Evolutionary conservation across 352 stramenopile species (phyloP), one percentile per base, ranked within the genome.

Genomic region (Pelagophyceae sp.): DNA sequence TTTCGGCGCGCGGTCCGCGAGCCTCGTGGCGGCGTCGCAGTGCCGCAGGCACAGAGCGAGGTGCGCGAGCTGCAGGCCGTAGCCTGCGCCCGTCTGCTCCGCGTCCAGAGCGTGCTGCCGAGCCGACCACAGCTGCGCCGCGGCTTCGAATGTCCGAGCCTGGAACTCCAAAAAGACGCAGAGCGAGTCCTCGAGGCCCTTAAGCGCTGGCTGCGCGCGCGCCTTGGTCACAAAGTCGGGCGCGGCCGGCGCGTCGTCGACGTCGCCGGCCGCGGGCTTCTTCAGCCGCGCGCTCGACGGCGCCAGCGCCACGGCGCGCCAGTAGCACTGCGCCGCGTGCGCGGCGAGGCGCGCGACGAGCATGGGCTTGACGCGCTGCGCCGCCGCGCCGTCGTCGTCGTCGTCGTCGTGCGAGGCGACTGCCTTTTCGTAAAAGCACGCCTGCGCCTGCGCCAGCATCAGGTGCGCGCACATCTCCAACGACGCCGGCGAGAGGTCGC

Each of bases 351-450:
- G 33, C 33, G 67, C 67, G 6, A 50, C 27, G 2, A 74, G 25
- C 33, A 0, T 1, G 33, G 67, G 35, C 35, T n/a, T 37, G 17
- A 74, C 6, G 15, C 2, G 0, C n/a, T 11, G 0, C 33, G 17
- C 23, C 19, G 17, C 27, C 61, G 61, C 3, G 29, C 29, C 19
- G 61, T 38, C 61, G 15, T 63, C 54, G 15, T 63, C 54, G 3
- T 27, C 61, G 6, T 27, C 61, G 23, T 65, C 6, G 58, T 27
- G 58, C 3, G 29, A 88, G 74, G 92, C 92, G 64, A 94, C 90
- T n/a, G 89, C 87, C 78, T 94, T 94, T 79, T 94, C 89, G 78
- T 94, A 94, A 75, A 92, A 93, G 71, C 89, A 93, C 20, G 89
- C 88, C 50, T 83, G 80, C 29, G 80, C 80, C 77, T 83, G 80